Percentiles rank a stretch among this genome's conserved stretches.
phyloP scores from a whole-genome alignment of 352 stramenopile species.

The Phytophthora multivora region DNA sequence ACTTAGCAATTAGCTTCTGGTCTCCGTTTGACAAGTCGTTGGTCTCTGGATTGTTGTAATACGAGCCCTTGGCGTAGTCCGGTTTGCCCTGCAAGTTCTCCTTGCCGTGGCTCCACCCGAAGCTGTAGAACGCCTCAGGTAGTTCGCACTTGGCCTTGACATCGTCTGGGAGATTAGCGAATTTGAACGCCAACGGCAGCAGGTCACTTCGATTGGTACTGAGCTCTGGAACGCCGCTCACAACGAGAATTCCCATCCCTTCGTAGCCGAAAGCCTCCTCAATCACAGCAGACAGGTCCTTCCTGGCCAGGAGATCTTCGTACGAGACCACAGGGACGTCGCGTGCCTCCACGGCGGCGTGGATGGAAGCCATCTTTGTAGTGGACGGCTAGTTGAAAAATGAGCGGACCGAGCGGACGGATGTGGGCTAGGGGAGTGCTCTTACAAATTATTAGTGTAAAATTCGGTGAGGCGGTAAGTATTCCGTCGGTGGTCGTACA shows the following conservation, averaged over 20 bases:
- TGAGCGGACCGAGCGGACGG: slow-evolving; percentile 21
- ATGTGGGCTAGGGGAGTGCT: neutral
- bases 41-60: slow-evolving; percentile 96
- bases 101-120: slow-evolving; percentile 97
- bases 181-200: slow-evolving; percentile 87
- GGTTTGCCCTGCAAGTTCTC: slow-evolving; percentile 93
- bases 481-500: slow-evolving; percentile 14
- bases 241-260: slow-evolving; percentile 90
- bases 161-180: slow-evolving; percentile 77
- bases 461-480: neutral
- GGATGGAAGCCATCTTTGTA: slow-evolving; percentile 14
- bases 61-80: slow-evolving; percentile 95
- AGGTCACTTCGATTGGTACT: slow-evolving; percentile 70
- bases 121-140: slow-evolving; percentile 91
- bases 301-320: slow-evolving; percentile 49
- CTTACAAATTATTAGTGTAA: neutral
- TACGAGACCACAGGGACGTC: slow-evolving; percentile 76
- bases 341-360: slow-evolving; percentile 24
- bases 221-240: slow-evolving; percentile 87
- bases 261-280: slow-evolving; percentile 89
- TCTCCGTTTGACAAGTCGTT: slow-evolving; percentile 85
- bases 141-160: slow-evolving; percentile 88
- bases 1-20: slow-evolving; percentile 73
- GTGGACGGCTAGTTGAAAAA: slow-evolving; percentile 11
- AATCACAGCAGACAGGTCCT: slow-evolving; percentile 55